phyloP scores from a whole-genome alignment of 1,139 yeast species.

The Blastobotrys proliferans region DNA sequence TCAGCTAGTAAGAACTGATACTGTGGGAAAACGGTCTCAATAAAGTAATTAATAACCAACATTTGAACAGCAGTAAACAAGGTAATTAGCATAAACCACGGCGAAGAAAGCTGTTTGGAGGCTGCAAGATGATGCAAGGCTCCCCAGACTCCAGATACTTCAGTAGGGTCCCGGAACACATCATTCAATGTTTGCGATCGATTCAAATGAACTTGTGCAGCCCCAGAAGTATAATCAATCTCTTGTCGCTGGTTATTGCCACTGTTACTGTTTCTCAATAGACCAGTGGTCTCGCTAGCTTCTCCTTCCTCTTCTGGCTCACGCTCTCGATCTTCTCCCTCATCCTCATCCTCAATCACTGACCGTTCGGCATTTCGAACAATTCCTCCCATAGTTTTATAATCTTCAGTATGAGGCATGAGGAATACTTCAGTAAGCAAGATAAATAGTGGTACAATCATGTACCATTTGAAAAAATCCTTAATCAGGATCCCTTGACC shows the following conservation, averaged over 20 bases:
- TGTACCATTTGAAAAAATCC: conserved; percentile 60
- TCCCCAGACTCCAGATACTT: conserved; percentile 71
- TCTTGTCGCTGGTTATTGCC: conserved; percentile 57
- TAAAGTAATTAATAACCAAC: conserved; percentile 87
- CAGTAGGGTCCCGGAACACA: conserved; percentile 41
- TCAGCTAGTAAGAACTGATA: conserved; percentile 62
- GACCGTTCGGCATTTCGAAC: conserved; percentile 11
- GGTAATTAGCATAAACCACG: conserved; percentile 78
- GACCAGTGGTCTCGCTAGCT: background rate
- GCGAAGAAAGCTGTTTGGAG: conserved; percentile 60
- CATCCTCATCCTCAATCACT: background rate
- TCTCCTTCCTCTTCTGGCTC: no score
- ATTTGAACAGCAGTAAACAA: conserved; percentile 78
- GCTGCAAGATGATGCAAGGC: conserved; percentile 65
- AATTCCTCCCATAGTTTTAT: conserved; percentile 16
- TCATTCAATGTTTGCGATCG: conserved; percentile 11
- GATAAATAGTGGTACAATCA: conserved; percentile 71
- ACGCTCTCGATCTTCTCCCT: no score
- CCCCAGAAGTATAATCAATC: conserved; percentile 15
- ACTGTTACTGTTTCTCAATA: conserved; percentile 39
- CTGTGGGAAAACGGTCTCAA: conserved; percentile 80
- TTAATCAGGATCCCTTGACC: conserved; percentile 35
- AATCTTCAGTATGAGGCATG: conserved; percentile 54
- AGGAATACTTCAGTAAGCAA: conserved; percentile 64
- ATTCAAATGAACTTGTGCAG: conserved; percentile 3